Percentiles rank a stretch among this genome's conserved stretches.
phyloP scores from a whole-genome alignment of 345 rosid genomes.

The Balakata baccata region DNA sequence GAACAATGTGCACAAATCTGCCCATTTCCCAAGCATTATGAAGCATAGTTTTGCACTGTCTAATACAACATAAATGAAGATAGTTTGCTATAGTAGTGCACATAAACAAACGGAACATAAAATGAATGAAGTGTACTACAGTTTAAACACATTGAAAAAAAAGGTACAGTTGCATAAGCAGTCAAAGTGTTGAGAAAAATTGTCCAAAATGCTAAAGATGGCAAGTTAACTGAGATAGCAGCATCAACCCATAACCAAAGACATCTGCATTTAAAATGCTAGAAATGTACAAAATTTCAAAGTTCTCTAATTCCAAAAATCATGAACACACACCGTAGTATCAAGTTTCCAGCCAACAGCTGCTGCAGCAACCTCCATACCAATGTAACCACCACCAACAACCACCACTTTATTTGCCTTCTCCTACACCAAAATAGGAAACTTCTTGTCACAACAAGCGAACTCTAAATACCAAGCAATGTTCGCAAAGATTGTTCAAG shows the following conservation, averaged over 20 bases:
- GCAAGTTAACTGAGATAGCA: neutral
- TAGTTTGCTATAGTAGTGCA: neutral
- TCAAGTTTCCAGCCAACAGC: conserved; percentile 94
- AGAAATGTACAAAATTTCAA: neutral
- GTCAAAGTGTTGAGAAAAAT: neutral
- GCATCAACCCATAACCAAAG: neutral
- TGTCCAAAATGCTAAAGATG: conserved; percentile 1
- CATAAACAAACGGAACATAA: neutral
- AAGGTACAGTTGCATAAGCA: neutral
- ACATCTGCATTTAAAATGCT: neutral
- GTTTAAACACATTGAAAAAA: neutral
- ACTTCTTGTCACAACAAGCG: conserved; percentile 4
- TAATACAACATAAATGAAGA: neutral
- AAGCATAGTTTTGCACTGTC: neutral
- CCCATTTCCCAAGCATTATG: conserved; percentile 7
- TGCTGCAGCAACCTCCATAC: conserved; percentile 99
- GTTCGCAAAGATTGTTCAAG: neutral
- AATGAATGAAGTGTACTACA: neutral
- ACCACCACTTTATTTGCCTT: conserved; percentile 74
- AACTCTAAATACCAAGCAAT: neutral
- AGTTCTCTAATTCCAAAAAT: neutral
- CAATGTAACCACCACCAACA: conserved; percentile 97
- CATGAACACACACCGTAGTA: conserved; percentile 51
- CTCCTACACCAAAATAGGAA: conserved; percentile 40
- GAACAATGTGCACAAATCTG: neutral